Evolutionary conservation across 441 rosid genomes (phyloP).

Genomic region (Bruguiera hainesii): DNA sequence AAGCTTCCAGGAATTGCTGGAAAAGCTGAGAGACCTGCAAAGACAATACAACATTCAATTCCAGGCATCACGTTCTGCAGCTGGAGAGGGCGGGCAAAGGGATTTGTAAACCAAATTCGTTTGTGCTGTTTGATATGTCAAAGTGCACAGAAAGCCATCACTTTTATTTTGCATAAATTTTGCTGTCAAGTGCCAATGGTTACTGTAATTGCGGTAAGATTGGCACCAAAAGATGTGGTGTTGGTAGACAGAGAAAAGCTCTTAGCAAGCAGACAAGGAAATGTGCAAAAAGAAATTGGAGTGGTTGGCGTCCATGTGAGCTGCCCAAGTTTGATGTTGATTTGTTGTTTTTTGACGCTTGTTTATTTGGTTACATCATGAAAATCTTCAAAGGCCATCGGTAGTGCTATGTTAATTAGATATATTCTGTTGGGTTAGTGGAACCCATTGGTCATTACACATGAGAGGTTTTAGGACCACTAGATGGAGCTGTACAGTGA

Average conservation of each 20-base stretch:
- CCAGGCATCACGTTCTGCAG: constrained; percentile 66
- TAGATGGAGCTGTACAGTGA: constrained; percentile 20
- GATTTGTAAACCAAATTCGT: constrained; percentile 27
- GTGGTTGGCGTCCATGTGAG: constrained; percentile 29
- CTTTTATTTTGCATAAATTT: constrained; percentile 11
- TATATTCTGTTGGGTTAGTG: constrained; percentile 23
- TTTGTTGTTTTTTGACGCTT: constrained; percentile 26
- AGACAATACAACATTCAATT: constrained; percentile 55
- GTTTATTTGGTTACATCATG: constrained; percentile 20
- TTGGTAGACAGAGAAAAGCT: constrained; percentile 6
- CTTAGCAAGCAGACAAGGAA: constrained; percentile 6
- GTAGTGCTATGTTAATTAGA: constrained; percentile 27
- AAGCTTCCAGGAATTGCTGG: constrained; percentile 80
- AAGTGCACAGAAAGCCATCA: constrained; percentile 5
- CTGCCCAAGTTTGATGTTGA: constrained; percentile 18
- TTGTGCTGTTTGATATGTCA: constrained; percentile 11
- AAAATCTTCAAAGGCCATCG: constrained; percentile 21
- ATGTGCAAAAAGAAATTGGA: neutral
- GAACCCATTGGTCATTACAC: constrained; percentile 22
- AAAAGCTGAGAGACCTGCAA: constrained; percentile 74
- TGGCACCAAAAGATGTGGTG: constrained; percentile 11
- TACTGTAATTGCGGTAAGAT: constrained; percentile 14
- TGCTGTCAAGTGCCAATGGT: constrained; percentile 16
- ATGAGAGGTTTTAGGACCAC: constrained; percentile 24
- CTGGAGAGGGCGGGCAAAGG: constrained; percentile 46